phyloP scores from a whole-genome alignment of 108 stramenopile genomes.

The Nitzschia putrida region DNA sequence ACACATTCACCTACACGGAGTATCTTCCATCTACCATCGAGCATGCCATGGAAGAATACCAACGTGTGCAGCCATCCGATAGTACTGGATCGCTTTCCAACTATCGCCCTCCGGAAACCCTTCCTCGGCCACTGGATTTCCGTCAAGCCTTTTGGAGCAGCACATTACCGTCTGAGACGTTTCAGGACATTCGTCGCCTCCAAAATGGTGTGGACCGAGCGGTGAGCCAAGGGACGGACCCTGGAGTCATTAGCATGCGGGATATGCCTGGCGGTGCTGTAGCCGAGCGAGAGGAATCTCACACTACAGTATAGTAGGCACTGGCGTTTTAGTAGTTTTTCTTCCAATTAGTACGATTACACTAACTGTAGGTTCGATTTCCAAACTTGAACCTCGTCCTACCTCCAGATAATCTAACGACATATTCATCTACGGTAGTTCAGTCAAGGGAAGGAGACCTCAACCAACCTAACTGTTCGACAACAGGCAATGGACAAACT shows the following conservation, averaged over 20 bases:
- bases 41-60: slow-evolving; percentile 26
- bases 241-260: slow-evolving; percentile 41
- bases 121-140: slow-evolving; percentile 61
- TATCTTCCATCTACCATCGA: slow-evolving; percentile 68
- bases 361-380: neutral
- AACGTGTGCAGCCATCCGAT: slow-evolving; percentile 2
- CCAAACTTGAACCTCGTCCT: too few relatives aligned
- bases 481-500: too few relatives aligned
- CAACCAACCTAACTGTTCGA: too few relatives aligned
- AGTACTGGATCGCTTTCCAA: slow-evolving; percentile 25
- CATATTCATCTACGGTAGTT: too few relatives aligned
- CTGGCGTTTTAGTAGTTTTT: neutral
- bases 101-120: slow-evolving; percentile 65
- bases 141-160: slow-evolving; percentile 79
- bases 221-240: slow-evolving; percentile 20
- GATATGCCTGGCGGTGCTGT: neutral
- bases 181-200: slow-evolving; percentile 76
- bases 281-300: neutral
- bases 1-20: slow-evolving; percentile 90
- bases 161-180: slow-evolving; percentile 73
- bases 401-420: too few relatives aligned
- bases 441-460: too few relatives aligned
- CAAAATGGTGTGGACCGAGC: slow-evolving; percentile 41
- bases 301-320: neutral
- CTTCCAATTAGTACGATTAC: neutral